Conservation (phyloP, 1,139 yeast genomes). For the Debaryomyces udenii region DNA sequence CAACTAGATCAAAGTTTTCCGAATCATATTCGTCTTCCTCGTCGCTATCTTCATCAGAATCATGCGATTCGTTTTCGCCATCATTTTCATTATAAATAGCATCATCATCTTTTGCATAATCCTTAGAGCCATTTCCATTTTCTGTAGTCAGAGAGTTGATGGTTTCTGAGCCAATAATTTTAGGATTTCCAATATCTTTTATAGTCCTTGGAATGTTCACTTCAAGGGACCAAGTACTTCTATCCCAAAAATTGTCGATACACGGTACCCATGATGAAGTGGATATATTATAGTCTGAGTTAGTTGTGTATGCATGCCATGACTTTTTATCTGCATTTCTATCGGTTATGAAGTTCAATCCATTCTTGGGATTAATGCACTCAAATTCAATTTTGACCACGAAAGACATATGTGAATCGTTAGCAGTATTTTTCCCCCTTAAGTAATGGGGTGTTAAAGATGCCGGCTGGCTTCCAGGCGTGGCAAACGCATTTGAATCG, state of each 20-base stretch:
- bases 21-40: conserved; percentile 53
- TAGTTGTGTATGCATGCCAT: conserved; percentile 90
- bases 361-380: conserved; percentile 68
- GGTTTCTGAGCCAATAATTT: conserved; percentile 41
- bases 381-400: conserved; percentile 70
- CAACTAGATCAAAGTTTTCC: conserved; percentile 60
- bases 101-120: conserved; percentile 14
- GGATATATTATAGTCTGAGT: conserved; percentile 74
- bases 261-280: conserved; percentile 98
- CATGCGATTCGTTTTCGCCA: conserved; percentile 16
- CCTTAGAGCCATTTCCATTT: conserved; percentile 15
- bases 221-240: conserved; percentile 91
- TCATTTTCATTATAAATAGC: conserved; percentile 11
- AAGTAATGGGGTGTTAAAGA: conserved; percentile 44
- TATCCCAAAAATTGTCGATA: conserved; percentile 84
- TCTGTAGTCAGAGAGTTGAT: conserved; percentile 7
- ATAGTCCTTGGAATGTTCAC: conserved; percentile 80
- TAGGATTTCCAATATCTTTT: conserved; percentile 63
- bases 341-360: conserved; percentile 72
- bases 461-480: conserved; percentile 44
- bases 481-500: conserved; percentile 49
- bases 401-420: conserved; percentile 67
- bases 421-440: conserved; percentile 33
- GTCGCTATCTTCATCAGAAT: conserved; percentile 26
- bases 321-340: conserved; percentile 34